Evolutionary conservation across 2,329 filamentous ascomycete genomes (phyloP), one percentile per base, ranked within the genome.

Genomic region (Chrysosporium queenslandicum): DNA sequence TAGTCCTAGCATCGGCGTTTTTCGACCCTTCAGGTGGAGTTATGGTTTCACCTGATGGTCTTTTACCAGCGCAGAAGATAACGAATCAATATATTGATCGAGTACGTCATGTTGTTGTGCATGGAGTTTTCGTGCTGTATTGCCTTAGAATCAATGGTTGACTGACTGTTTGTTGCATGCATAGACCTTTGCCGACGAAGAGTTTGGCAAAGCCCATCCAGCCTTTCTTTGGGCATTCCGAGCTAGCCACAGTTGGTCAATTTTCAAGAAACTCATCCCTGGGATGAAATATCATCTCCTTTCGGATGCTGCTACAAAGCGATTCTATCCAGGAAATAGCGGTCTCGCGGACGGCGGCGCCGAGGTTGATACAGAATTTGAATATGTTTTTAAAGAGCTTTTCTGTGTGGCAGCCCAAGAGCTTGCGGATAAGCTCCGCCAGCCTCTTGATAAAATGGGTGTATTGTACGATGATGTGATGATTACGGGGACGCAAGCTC

Each of bases 181-280:
- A 32, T 47, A 71, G 68, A 71, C 66, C 6, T 81, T 80, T 25
- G 79, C 83, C 50, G 80, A 83, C 55, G 87, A 94, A 55, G 79
- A 83, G 12, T 90, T 95, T 61, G 82, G 81, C 52, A 81, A 82
- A 21, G 79, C 80, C 0, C 87, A 94, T 63, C 80, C 86, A 0
- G 80, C 90, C 1, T 94, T 92, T 67, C 81, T 89, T 46, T 94
- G 89, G 89, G 83, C 92, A 61, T 94, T 86, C 63, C 80, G 86
- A 53, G 86, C 87, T 2, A 87, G 86, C 5, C 78, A 82, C 54
- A 85, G 89, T 65, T 95, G 89, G 89, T 64, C 70, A 6, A 77
- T 80, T 37, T 76, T 94, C 23, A 75, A 75, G 51, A 78, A 81
- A 41, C 72, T 92, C 4, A 74, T 94, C 21, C 78, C 79, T 5